Base-by-base conservation (phyloP, 179 eudicot species). In the Corrigiola litoralis region DNA sequence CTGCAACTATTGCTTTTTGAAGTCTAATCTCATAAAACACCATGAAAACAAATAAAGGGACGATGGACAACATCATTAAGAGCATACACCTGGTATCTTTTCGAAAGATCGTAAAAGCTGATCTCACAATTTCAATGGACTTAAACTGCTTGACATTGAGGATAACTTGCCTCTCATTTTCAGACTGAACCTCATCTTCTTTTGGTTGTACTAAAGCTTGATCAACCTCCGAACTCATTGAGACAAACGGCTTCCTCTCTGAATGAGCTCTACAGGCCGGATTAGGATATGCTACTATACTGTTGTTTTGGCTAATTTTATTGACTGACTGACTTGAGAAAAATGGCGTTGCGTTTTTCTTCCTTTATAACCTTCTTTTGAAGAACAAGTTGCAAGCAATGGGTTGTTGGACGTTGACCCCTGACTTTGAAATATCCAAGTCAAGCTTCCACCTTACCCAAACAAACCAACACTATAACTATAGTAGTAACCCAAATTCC, bases 11-110 rank as follows among this genome's bases (percentile, higher is more conserved):
- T 16, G 17, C 2, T 23, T 41, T 29, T 5, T 66, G 63, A 58
- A 72, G 53, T 21, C 61, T 67, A 12, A 48, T 25, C 29, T 67
- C 77, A 46, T 21, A 67, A 16, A 67, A 34, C 11, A 73, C 63
- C 72, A 67, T 73, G 44, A 60, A 60, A 61, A 13, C 25, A 38
- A 34, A 52, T 4, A 61, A 54, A 46, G 77, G 77, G 23, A 67
- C 20, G 14, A 59, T 33, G 27, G 63, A 54, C 20, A 67, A 53
- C 17, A 72, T 17, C 57, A 67, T 44, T 8, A 66, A 23, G 2
- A 73, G 24, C 77, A 61, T 46, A 17, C 32, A 73, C 27, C 61
- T 67, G 13, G 25, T 60, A 41, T 67, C 61, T 36, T 52, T 61
- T 31, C 61, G 51, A 42, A 66, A 32, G 53, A 33, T 66, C 8